Evolutionary conservation across 2,329 filamentous ascomycete species (phyloP), one percentile per base, ranked within the genome.

Genomic region (Calonectria henricotiae): DNA sequence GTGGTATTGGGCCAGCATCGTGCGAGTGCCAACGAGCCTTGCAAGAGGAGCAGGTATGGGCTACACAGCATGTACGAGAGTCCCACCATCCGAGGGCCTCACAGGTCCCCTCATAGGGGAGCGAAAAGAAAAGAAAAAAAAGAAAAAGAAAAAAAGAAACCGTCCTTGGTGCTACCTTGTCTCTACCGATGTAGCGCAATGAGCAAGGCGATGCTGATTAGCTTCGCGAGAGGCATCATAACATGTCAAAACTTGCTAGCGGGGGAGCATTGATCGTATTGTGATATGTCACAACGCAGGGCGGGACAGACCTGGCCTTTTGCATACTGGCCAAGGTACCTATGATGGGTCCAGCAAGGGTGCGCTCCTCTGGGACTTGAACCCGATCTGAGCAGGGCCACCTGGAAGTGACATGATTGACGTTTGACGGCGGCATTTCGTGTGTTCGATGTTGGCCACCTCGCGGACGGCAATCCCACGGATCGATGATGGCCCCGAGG

Each of bases 221-320:
- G 46, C 25, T 67, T 68, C 39, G 39, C 62, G 49, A 60, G 62
- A 60, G 69, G 47, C 54, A 71, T 66, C 63, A 58, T 46, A 41
- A 30, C 39, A 27, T 35, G 39, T 54, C 62, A 37, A 69, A 35
- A 66, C 46, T 44, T 60, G 63, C 63, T 64, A 62, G 66, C 20
- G 43, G 44, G 51, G 46, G 74, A 71, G 70, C 55, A 67, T 51
- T 77, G 69, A 75, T 77, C 72, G 70, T 46, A 74, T 77, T 71
- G 46, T 77, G 77, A 78, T 73, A 51, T 67, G 71, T 78, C 77
- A 78, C 20, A 49, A 70, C 70, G 69, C 67, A 69, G 69, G 63
- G 67, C 73, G 65, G 67, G 66, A 77, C 75, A 68, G 70, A 70
- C 68, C 65, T 65, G 65, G 73, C 68, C 65, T 49, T 69, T 25